Evolutionary conservation across 2,329 filamentous ascomycete species (phyloP).

Genomic region (Trichoderma pleuroti): DNA sequence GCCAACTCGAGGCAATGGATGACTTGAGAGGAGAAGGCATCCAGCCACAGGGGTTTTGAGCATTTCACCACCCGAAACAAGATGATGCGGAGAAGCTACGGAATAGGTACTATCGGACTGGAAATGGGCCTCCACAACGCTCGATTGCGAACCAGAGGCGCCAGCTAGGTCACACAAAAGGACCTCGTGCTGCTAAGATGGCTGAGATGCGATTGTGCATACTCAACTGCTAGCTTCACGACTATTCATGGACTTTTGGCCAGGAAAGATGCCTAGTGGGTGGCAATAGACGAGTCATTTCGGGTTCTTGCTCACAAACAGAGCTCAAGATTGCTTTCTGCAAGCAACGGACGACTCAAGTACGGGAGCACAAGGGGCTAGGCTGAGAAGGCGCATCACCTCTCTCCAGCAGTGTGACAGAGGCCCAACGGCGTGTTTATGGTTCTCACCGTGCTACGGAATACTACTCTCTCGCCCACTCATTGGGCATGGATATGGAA

Average conservation of each 20-base stretch:
- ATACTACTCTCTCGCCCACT: background rate
- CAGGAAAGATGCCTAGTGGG: background rate
- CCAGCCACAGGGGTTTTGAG: background rate
- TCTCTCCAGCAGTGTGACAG: background rate
- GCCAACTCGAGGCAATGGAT: background rate
- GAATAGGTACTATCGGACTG: background rate
- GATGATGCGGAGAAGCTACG: background rate
- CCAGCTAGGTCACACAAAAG: background rate
- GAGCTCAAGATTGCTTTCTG: background rate
- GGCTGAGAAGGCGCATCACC: background rate
- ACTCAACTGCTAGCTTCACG: background rate
- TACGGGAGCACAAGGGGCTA: background rate
- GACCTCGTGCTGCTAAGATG: background rate
- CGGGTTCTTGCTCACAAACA: background rate
- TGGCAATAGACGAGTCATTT: background rate
- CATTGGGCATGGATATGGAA: background rate
- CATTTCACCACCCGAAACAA: background rate
- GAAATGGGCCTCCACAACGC: background rate
- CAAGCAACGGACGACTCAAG: background rate
- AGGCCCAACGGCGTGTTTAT: background rate
- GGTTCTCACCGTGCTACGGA: background rate
- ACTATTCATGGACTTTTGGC: background rate
- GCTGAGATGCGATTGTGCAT: background rate
- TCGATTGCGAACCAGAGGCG: background rate
- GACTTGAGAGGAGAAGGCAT: background rate